phyloP scores from a whole-genome alignment of 192 early-diverging fungal species.

The Coemansia sp. region DNA sequence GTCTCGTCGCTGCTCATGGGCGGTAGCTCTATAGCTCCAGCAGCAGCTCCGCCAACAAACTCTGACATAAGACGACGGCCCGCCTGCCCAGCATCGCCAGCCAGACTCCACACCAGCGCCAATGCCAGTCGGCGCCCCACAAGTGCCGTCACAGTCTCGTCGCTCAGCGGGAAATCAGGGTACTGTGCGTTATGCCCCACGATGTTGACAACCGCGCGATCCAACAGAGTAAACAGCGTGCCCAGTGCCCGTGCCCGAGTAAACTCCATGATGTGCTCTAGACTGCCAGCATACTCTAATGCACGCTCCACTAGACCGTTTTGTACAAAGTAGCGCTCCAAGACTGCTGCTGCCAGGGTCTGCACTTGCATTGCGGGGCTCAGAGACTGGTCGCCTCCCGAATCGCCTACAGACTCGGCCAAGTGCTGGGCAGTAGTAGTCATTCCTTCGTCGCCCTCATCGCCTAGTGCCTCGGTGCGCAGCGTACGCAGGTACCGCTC shows the following conservation, averaged over 20 bases:
- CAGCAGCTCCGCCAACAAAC: constrained; percentile 73
- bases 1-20: constrained; percentile 32
- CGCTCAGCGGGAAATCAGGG: constrained; percentile 89
- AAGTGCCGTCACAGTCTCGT: constrained; percentile 76
- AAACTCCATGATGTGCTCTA: constrained; percentile 99
- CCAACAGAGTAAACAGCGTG: constrained; percentile 90
- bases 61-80: constrained; percentile 74
- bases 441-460: constrained; percentile 79
- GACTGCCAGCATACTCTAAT: constrained; percentile 64
- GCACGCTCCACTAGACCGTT: constrained; percentile 77
- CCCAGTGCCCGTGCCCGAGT: constrained; percentile 78
- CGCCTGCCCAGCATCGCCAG: constrained; percentile 83
- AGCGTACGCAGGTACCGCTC: constrained; percentile 83
- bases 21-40: constrained; percentile 59
- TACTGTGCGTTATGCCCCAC: constrained; percentile 92
- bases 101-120: constrained; percentile 92
- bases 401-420: constrained; percentile 29
- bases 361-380: constrained; percentile 75
- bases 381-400: constrained; percentile 58
- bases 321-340: constrained; percentile 69
- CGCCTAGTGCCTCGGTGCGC: constrained; percentile 65
- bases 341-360: constrained; percentile 69
- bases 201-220: constrained; percentile 80
- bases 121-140: constrained; percentile 81
- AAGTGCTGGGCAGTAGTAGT: constrained; percentile 1